Conservation (phyloP, 1,284 basidiomycete species). For the Irpex sp. region DNA sequence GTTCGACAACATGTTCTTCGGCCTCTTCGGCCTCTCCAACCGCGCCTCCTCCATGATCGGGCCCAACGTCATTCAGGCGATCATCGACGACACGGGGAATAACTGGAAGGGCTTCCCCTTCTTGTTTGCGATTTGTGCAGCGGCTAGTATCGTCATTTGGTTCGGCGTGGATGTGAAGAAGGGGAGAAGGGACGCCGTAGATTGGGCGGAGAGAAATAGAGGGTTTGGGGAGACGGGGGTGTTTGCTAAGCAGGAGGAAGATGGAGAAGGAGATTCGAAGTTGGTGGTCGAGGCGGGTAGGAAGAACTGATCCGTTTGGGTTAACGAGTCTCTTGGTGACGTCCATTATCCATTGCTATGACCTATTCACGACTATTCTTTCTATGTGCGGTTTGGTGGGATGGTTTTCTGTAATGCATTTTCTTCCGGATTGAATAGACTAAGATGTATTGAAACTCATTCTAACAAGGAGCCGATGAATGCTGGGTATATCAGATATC, state of each 20-base stretch:
- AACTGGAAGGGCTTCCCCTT: conserved; percentile 85
- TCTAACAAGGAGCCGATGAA: no score
- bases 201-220: conserved; percentile 45
- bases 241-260: conserved; percentile 17
- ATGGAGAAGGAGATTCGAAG: conserved; percentile 11
- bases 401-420: no score
- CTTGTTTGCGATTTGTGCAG: conserved; percentile 64
- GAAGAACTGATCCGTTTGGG: background rate
- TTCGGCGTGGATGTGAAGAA: conserved; percentile 67
- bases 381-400: no score
- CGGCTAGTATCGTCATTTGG: conserved; percentile 66
- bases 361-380: no score
- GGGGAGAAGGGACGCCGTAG: conserved; percentile 60
- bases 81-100: conserved; percentile 65
- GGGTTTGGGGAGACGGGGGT: conserved; percentile 23
- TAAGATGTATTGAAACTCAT: no score
- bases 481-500: no score
- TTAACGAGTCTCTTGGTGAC: no score
- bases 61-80: conserved; percentile 74
- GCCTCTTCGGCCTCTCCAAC: conserved; percentile 78
- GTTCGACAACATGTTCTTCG: conserved; percentile 84
- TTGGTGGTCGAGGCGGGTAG: background rate
- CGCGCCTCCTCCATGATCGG: conserved; percentile 79
- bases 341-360: no score
- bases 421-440: no score